Percentiles rank a stretch among this genome's conserved stretches.
Conservation (phyloP, 768 basidiomycete genomes). For the Naganishia vaughanmartiniae region DNA sequence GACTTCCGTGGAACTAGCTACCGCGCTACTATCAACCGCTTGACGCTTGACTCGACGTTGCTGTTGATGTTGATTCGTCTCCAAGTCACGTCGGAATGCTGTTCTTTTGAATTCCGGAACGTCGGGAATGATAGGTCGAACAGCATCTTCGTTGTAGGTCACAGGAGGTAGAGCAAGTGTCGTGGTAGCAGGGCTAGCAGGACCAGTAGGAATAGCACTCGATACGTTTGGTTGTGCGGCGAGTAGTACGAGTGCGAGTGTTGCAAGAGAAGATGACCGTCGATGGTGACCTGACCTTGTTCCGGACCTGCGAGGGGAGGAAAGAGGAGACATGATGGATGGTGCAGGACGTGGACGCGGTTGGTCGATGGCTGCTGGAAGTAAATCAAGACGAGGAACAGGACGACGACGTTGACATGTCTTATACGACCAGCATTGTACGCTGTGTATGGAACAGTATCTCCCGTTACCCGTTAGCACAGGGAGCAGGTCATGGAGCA, state of each 20-base stretch:
- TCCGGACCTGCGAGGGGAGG: background rate
- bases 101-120: background rate
- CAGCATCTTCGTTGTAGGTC: background rate
- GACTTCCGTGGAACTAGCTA: background rate
- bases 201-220: background rate
- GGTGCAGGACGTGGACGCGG: background rate
- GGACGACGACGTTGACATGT: background rate
- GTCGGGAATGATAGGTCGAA: background rate
- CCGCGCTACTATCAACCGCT: background rate
- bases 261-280: constrained; percentile 5
- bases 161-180: background rate
- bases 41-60: constrained; percentile 10
- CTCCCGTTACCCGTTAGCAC: no score
- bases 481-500: no score
- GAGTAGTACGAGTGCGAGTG: constrained; percentile 14
- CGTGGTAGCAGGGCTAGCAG: background rate
- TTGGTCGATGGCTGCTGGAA: background rate
- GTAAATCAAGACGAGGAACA: background rate
- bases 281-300: background rate
- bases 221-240: background rate
- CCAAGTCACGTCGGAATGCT: background rate
- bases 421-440: background rate
- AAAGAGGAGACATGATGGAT: background rate
- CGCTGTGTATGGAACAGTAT: background rate
- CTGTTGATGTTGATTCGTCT: background rate